phyloP scores from a whole-genome alignment of 176 grass and related monocot genomes.

The Aegilops speltoides region DNA sequence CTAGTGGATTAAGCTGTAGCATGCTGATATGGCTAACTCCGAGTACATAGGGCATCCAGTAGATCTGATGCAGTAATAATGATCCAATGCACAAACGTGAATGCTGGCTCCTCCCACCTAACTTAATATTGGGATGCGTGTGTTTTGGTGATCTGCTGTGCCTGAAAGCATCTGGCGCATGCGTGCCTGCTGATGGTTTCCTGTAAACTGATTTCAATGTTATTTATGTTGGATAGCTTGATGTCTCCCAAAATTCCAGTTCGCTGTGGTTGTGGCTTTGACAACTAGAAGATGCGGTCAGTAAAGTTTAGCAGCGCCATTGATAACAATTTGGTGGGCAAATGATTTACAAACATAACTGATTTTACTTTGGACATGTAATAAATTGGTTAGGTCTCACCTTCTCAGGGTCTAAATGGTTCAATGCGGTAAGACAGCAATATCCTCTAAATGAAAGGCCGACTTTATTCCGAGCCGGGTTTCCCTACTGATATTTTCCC shows the following conservation, averaged over 20 bases:
- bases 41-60: not conserved
- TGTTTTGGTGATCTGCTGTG: too few species aligned
- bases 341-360: not conserved
- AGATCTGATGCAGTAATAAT: not conserved
- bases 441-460: not conserved
- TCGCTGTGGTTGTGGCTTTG: not conserved
- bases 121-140: too few species aligned
- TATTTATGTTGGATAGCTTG: too few species aligned
- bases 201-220: too few species aligned
- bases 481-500: not conserved
- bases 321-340: not conserved
- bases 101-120: too few species aligned
- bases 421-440: not conserved
- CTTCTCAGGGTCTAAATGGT: not conserved
- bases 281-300: not conserved
- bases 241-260: too few species aligned
- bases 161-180: too few species aligned
- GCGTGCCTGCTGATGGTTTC: too few species aligned
- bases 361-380: not conserved
- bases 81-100: too few species aligned
- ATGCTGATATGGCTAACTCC: not conserved
- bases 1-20: not conserved
- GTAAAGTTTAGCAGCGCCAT: too few species aligned
- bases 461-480: not conserved
- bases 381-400: not conserved